phyloP scores from a whole-genome alignment of 148 eudicot species.

The Amaranthus palmeri region DNA sequence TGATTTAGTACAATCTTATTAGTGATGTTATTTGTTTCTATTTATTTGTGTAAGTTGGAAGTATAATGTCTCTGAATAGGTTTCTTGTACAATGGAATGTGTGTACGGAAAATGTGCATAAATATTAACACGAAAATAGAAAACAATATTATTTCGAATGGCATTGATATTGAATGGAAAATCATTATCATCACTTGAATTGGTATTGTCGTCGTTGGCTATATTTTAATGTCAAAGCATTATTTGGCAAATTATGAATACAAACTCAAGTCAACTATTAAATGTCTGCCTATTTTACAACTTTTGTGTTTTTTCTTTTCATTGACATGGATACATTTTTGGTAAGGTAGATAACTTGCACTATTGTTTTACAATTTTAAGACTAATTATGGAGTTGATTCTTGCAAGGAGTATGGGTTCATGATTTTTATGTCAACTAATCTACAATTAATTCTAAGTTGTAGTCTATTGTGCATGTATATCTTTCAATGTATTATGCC shows the following conservation, averaged over 20 bases:
- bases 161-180: no score
- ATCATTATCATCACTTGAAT: no score
- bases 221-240: background rate
- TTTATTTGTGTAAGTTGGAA: background rate
- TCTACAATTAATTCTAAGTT: background rate
- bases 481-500: background rate
- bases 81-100: background rate
- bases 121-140: background rate
- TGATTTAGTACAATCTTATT: no score
- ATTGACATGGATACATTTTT: background rate
- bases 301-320: no score
- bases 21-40: no score
- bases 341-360: constrained; percentile 5
- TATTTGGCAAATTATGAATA: no score
- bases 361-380: background rate
- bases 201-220: background rate
- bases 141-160: no score
- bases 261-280: no score
- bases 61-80: background rate
- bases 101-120: background rate
- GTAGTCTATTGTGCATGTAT: background rate
- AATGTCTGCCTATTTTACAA: background rate
- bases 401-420: background rate
- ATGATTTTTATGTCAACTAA: no score
- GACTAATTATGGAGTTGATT: background rate